Conservation (phyloP, 148 eudicot species). For the Chenopodium suecicum region DNA sequence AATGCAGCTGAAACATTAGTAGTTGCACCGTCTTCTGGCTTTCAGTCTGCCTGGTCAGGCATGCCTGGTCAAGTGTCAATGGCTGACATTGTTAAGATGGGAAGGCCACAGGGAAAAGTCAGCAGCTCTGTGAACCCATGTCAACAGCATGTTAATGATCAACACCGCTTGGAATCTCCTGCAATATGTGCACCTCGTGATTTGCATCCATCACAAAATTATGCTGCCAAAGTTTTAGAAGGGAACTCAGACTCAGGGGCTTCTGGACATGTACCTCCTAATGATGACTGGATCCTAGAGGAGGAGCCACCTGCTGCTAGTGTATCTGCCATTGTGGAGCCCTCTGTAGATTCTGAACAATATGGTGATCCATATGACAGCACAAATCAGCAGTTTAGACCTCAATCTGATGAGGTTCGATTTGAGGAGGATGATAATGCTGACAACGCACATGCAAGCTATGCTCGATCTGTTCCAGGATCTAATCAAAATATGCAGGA, state of each 20-base stretch:
- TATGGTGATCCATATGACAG: conserved; percentile 44
- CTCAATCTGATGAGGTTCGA: conserved; percentile 41
- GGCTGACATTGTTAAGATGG: conserved; percentile 99
- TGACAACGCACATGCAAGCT: conserved; percentile 35
- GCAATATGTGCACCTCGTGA: conserved; percentile 35
- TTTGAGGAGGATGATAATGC: conserved; percentile 39
- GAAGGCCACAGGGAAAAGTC: conserved; percentile 65
- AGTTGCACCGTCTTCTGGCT: conserved; percentile 54
- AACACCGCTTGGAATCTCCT: conserved; percentile 37
- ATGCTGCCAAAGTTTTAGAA: conserved; percentile 42
- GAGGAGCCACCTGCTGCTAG: conserved; percentile 57
- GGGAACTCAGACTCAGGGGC: conserved; percentile 29
- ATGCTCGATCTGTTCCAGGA: conserved; percentile 38
- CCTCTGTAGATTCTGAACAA: conserved; percentile 42
- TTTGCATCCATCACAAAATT: conserved; percentile 37
- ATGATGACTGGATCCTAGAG: conserved; percentile 71
- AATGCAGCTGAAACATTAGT: conserved; percentile 43
- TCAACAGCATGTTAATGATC: conserved; percentile 36
- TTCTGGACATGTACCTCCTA: conserved; percentile 35
- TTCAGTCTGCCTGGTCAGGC: conserved; percentile 71
- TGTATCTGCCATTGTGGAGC: conserved; percentile 36
- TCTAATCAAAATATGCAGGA: conserved; percentile 48
- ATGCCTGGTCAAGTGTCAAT: conserved; percentile 78
- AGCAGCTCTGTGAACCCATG: conserved; percentile 39
- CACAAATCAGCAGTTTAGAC: conserved; percentile 33